Percentiles rank a stretch among this genome's conserved stretches.
phyloP scores from a whole-genome alignment of 2,329 filamentous ascomycete genomes.

The Trichoderma semiorbis region DNA sequence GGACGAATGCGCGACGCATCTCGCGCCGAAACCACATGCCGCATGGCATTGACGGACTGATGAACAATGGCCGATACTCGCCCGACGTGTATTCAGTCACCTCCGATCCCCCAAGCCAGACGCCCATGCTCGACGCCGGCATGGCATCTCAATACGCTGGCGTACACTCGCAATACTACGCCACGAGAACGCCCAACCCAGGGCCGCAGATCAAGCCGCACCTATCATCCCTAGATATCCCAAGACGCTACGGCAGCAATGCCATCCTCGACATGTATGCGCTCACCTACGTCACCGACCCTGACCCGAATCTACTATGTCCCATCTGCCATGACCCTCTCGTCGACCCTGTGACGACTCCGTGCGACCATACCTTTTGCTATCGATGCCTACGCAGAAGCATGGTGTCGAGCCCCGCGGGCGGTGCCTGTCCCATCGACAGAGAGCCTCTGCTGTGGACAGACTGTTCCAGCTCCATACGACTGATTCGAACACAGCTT shows the following conservation, averaged over 20 bases:
- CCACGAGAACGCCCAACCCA: neutral
- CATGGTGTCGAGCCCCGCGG: constrained; percentile 39
- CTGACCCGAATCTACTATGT: constrained; percentile 48
- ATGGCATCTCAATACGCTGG: constrained; percentile 7
- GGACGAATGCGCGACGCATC: neutral
- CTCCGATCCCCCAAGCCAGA: constrained; percentile 4
- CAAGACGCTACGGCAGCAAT: constrained; percentile 36
- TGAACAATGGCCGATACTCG: neutral
- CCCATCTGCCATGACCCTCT: constrained; percentile 60
- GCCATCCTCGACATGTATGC: constrained; percentile 44
- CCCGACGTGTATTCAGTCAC: constrained; percentile 9
- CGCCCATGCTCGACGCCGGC: constrained; percentile 6
- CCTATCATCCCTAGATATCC: constrained; percentile 38
- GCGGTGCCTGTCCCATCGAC: constrained; percentile 55
- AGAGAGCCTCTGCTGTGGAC: constrained; percentile 42
- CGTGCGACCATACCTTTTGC: constrained; percentile 65
- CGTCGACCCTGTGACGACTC: constrained; percentile 57
- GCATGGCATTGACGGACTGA: neutral
- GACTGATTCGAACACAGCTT: constrained; percentile 57
- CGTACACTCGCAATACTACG: constrained; percentile 10
- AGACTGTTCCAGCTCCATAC: constrained; percentile 41
- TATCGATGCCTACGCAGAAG: constrained; percentile 50
- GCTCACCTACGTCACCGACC: constrained; percentile 41
- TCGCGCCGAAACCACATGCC: neutral
- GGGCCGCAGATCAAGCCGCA: constrained; percentile 28